Conservation (phyloP, 1,284 basidiomycete species). For the Cryptococcus sp. region DNA sequence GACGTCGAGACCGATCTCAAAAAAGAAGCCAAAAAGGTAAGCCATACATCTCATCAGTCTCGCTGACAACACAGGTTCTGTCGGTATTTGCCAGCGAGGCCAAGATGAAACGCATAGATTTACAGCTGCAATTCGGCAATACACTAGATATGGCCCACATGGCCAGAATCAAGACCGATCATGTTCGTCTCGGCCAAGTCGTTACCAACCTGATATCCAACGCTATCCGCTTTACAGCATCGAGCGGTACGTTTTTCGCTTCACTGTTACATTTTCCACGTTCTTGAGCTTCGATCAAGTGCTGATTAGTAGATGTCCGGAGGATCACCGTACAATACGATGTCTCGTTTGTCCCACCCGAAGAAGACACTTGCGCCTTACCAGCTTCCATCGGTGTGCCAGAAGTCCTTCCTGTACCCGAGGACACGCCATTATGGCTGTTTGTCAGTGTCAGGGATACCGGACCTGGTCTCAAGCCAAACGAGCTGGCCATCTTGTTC, state of each 20-base stretch:
- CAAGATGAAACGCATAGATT: conserved; percentile 34
- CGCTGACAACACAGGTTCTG: conserved; percentile 9
- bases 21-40: conserved; percentile 40
- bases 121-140: conserved; percentile 29
- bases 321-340: conserved; percentile 37
- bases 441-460: conserved; percentile 44
- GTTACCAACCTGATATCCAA: conserved; percentile 39
- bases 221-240: conserved; percentile 35
- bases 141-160: conserved; percentile 22
- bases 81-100: conserved; percentile 40
- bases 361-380: conserved; percentile 28
- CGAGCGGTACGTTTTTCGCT: conserved; percentile 8
- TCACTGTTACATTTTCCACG: too few species aligned
- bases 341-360: conserved; percentile 31
- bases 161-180: conserved; percentile 40
- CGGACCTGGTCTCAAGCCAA: conserved; percentile 41
- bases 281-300: too few species aligned
- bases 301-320: conserved; percentile 11
- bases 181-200: conserved; percentile 45
- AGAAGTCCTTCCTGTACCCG: conserved; percentile 10
- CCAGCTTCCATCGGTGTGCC: conserved; percentile 19
- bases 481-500: conserved; percentile 41
- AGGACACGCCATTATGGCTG: conserved; percentile 37
- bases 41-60: not conserved
- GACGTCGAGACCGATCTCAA: conserved; percentile 43